Base-by-base conservation (phyloP, 2,329 filamentous ascomycete genomes). In the Aspergillus sp. region DNA sequence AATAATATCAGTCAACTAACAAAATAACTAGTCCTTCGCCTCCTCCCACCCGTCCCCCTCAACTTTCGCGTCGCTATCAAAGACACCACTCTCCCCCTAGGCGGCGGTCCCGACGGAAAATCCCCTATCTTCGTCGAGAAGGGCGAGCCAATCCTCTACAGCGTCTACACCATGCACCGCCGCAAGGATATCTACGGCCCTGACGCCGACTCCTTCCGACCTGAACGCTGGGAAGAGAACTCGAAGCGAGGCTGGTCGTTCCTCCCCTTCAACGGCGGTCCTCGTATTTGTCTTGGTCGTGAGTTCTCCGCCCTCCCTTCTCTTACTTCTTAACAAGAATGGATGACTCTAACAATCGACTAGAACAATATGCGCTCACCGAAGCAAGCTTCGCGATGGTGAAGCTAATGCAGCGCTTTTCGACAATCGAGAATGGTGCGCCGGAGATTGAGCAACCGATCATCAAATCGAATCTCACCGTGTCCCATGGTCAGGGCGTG, bases 101-200 rank as follows among this genome's bases (percentile, higher is more conserved):
- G 89, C 56, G 88, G 88, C 55, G 89, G 89, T 0, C 79, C 82
- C 0, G 84, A 89, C 70, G 62, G 74, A 15, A 75, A 75, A 6
- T 77, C 82, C 44, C 89, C 89, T 0, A 66, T 93, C 3, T 84
- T 85, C 54, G 75, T 91, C 4, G 80, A 82, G 51, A 89, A 90
- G 70, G 84, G 86, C 64, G 85, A 84, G 0, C 73, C 83, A 8
- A 77, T 93, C 62, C 80, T 75, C 53, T 95, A 91, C 78, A 86
- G 81, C 40, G 81, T 89, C 0, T 82, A 90, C 50, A 75, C 84
- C 6, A 90, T 95, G 89, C 90, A 93, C 70, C 85, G 90, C 4
- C 84, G 88, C 15, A 72, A 68, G 3, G 79, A 82, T 46, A 66
- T 76, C 52, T 82, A 74, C 61, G 79, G 79, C 2, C 46, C 67